Conservation (phyloP, 1,139 yeast species). For the Suhomyces anneliseae region DNA sequence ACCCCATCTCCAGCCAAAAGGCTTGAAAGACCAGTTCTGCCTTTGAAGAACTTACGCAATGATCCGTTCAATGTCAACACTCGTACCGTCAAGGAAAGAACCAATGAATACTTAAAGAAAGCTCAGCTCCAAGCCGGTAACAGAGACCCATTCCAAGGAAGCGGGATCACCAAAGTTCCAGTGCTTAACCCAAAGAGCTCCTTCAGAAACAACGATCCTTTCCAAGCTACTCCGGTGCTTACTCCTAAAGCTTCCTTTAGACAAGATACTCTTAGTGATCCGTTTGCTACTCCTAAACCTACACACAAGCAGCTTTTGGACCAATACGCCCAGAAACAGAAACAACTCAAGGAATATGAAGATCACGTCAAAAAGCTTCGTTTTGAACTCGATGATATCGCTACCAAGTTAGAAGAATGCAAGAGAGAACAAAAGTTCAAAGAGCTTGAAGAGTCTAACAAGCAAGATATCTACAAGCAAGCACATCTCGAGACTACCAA, state of each 20-base stretch:
- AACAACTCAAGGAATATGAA: conserved; percentile 26
- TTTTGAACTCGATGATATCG: conserved; percentile 31
- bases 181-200: not conserved
- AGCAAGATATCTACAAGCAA: conserved; percentile 10
- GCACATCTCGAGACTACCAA: conserved; percentile 15
- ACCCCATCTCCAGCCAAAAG: conserved; percentile 6
- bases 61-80: conserved; percentile 5
- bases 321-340: conserved; percentile 25
- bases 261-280: conserved; percentile 1
- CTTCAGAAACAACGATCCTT: not conserved
- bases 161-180: not conserved
- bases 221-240: not conserved
- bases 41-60: conserved; percentile 5
- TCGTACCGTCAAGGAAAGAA: conserved; percentile 2
- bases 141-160: not conserved
- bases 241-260: not conserved
- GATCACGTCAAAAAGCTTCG: conserved; percentile 23
- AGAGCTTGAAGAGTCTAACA: conserved; percentile 3
- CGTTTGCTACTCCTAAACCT: not conserved
- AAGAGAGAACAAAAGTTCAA: conserved; percentile 15
- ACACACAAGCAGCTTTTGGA: conserved; percentile 12
- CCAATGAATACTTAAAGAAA: conserved; percentile 4
- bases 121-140: not conserved
- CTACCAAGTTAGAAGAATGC: conserved; percentile 20
- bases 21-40: conserved; percentile 1